A percentile compares a stretch with the other conserved stretches of the same genome.
Conservation (phyloP, 352 stramenopile genomes). For the Halophytophthora polymorphica region DNA sequence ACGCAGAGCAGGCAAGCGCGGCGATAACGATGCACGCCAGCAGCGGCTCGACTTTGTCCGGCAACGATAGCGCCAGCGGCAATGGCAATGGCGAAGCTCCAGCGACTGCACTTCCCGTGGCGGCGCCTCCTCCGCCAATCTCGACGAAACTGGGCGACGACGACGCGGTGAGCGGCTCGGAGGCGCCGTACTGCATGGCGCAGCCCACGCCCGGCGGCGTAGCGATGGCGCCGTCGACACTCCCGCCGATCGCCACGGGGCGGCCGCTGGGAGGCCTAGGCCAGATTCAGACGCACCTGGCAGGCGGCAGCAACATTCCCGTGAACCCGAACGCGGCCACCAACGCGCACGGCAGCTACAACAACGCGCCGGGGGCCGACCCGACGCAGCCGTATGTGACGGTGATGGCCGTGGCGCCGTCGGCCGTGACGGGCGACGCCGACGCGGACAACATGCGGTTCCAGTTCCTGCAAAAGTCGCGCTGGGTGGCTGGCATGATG, state of each 20-base stretch:
- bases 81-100: no score
- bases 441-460: conserved; percentile 45
- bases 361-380: conserved; percentile 8
- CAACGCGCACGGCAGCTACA: conserved; percentile 11
- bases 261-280: conserved; percentile 34
- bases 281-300: conserved; percentile 32
- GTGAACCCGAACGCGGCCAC: conserved; percentile 23
- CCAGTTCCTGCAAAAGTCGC: conserved; percentile 55
- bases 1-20: no score
- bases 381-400: conserved; percentile 31
- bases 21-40: no score
- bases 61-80: no score
- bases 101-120: no score
- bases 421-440: conserved; percentile 15
- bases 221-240: conserved; percentile 21
- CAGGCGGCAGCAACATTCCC: conserved; percentile 39
- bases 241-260: conserved; percentile 44
- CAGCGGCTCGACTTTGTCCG: no score
- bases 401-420: conserved; percentile 28
- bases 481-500: conserved; percentile 58
- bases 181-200: conserved; percentile 31
- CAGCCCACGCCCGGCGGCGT: conserved; percentile 33
- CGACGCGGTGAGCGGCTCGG: conserved; percentile 16
- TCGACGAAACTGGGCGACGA: conserved; percentile 4
- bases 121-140: no score